Base-by-base conservation (phyloP, 441 rosid species). In the Pelargonium citronellum region DNA sequence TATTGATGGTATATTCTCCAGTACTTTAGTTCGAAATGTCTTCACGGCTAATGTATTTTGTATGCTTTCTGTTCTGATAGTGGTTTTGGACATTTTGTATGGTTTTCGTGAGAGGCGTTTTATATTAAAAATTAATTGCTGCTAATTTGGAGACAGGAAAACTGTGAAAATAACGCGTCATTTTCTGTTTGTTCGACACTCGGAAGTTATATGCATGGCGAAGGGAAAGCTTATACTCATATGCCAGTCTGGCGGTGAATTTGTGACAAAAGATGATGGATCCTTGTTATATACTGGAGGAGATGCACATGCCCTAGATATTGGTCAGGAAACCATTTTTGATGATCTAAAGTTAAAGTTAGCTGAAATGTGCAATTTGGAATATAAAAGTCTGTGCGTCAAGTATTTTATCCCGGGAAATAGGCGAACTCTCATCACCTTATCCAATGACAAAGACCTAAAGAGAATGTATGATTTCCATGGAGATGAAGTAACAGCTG, bases 341-440 rank as follows among this genome's bases (percentile, higher is more conserved):
- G 89, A 85, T 70, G 88, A 81, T 76, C 87, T 93, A 61, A 93
- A 89, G 83, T 76, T 87, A 41, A 86, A 80, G 80, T 69, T 93
- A 73, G 97, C 97, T 1, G 84, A 89, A 74, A 80, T 83, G 67
- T 88, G 85, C 73, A 82, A 91, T 77, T 75, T 89, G 61, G 96
- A 91, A 17, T 77, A 69, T 79, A 76, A 67, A 20, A 87, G 96
- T 70, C 51, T 93, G 83, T 85, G 89, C 51, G 16, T 93, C 75
- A 93, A 93, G 87, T 93, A 93, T 83, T 91, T 93, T 84, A 87
- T 93, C 41, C 98, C 98, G 0, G 88, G 91, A 68, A 91, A 89
- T 66, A 82, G 79, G 78, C 84, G 83, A 79, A 91, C 89, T 0
- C 90, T 83, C 71, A 88, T 93, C 71, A 85, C 87, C 66, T 74